phyloP scores from a whole-genome alignment of 75 land plant genomes.

The Pinus albicaulis region DNA sequence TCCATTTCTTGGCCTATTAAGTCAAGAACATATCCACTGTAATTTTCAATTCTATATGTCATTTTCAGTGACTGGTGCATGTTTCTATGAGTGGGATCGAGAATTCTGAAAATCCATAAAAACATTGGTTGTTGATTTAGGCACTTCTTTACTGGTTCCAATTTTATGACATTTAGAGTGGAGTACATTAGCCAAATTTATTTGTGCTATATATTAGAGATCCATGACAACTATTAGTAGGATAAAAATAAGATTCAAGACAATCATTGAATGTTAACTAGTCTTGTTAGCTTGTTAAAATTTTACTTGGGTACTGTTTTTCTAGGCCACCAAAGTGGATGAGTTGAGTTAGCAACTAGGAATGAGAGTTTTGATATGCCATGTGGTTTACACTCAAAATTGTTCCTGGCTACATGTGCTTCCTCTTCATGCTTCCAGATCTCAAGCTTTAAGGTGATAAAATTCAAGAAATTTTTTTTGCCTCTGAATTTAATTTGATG shows the following conservation, averaged over 20 bases:
- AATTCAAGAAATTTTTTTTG: neutral
- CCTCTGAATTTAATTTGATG: too few species aligned
- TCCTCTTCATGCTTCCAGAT: slow-evolving; percentile 77
- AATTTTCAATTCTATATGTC: neutral
- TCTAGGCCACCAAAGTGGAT: slow-evolving; percentile 55
- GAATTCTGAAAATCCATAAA: neutral
- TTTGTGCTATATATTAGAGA: neutral
- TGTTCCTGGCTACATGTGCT: slow-evolving; percentile 56
- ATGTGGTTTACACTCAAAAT: slow-evolving; percentile 54
- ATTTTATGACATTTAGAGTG: neutral
- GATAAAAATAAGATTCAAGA: neutral
- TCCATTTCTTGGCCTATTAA: slow-evolving; percentile 47
- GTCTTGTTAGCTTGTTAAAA: neutral
- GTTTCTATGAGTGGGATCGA: neutral
- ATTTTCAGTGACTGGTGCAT: too few species aligned
- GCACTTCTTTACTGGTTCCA: neutral
- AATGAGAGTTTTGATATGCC: slow-evolving; percentile 65
- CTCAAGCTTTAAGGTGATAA: slow-evolving; percentile 68
- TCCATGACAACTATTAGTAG: neutral
- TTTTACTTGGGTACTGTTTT: neutral
- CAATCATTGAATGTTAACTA: neutral
- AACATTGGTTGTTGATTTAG: neutral
- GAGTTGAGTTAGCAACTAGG: slow-evolving; percentile 38
- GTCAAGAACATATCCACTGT: slow-evolving; percentile 21
- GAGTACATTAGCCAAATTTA: neutral